Evolutionary conservation across 2,329 filamentous ascomycete species (phyloP).

Genomic region (Alternaria panax): DNA sequence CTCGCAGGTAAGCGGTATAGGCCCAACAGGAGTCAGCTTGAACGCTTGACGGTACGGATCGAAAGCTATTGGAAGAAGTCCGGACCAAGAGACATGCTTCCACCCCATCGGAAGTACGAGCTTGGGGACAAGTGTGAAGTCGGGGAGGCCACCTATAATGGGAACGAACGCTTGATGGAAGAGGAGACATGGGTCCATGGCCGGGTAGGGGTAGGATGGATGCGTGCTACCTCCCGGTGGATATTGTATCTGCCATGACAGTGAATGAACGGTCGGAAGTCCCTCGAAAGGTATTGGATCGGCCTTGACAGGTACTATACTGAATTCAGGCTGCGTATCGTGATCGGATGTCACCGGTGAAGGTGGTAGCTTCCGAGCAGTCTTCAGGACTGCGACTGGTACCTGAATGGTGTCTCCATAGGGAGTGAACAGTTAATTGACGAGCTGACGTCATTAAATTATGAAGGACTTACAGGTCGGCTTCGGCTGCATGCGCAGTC

Average conservation of each 20-base stretch:
- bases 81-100: conserved; percentile 26
- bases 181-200: conserved; percentile 19
- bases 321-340: not conserved
- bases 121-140: conserved; percentile 1
- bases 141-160: conserved; percentile 21
- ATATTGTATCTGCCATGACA: conserved; percentile 25
- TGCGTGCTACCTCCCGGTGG: conserved; percentile 29
- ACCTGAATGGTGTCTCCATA: not conserved
- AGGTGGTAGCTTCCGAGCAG: not conserved
- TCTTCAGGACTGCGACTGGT: not conserved
- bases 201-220: conserved; percentile 26
- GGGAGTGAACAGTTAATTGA: not conserved
- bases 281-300: not conserved
- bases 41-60: conserved; percentile 28
- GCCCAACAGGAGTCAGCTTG: conserved; percentile 30
- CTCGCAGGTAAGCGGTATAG: conserved; percentile 27
- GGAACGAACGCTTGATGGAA: conserved; percentile 23
- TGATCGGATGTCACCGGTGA: not conserved
- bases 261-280: conserved; percentile 10
- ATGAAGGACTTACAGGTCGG: not conserved
- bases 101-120: conserved; percentile 21
- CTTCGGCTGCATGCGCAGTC: conserved; percentile 1
- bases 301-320: conserved; percentile 5
- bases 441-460: rapidly evolving
- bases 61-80: conserved; percentile 25